These are phyloP conservation scores for Penicillium roqueforti DNA, from an alignment of 495 filamentous ascomycete genomes.

Conservation along the genomic window DNA sequence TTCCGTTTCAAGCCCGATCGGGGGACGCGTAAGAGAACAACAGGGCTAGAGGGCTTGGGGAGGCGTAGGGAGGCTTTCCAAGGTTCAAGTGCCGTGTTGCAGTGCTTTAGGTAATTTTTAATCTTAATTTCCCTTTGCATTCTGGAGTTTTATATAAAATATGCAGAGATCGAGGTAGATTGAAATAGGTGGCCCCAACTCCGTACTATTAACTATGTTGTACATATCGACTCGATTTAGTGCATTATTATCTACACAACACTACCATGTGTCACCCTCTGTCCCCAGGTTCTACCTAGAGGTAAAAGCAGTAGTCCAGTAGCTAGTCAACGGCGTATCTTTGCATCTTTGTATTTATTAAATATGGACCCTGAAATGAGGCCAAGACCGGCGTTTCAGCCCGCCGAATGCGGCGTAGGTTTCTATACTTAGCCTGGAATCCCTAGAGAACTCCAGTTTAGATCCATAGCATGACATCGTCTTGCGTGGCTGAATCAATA, in stretches of 20 bases:
- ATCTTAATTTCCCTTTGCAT: neutral
- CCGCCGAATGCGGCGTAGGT: constrained; percentile 6
- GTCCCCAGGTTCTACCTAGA: no score
- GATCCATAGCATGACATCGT: neutral
- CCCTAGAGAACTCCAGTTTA: constrained; percentile 1
- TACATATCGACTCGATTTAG: no score
- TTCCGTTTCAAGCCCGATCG: constrained; percentile 33
- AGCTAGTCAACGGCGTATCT: no score
- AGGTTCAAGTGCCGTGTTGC: neutral
- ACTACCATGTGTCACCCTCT: no score
- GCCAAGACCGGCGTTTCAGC: constrained; percentile 10
- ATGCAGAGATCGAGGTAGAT: no score
- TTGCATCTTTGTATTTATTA: no score
- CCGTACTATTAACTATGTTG: no score
- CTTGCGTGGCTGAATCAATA: neutral
- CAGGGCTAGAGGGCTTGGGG: neutral
- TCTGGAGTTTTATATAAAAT: neutral
- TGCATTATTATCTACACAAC: no score
- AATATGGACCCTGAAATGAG: constrained; percentile 9
- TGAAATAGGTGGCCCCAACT: no score
- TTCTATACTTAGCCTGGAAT: constrained; percentile 9
- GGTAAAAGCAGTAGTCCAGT: no score
- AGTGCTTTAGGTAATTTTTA: neutral
- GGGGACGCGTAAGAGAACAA: constrained; percentile 28
- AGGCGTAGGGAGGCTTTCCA: neutral